These are phyloP conservation scores for Arachnomyces sp. DNA, from an alignment of 2,329 filamentous ascomycete genomes.

Conservation along the genomic window DNA sequence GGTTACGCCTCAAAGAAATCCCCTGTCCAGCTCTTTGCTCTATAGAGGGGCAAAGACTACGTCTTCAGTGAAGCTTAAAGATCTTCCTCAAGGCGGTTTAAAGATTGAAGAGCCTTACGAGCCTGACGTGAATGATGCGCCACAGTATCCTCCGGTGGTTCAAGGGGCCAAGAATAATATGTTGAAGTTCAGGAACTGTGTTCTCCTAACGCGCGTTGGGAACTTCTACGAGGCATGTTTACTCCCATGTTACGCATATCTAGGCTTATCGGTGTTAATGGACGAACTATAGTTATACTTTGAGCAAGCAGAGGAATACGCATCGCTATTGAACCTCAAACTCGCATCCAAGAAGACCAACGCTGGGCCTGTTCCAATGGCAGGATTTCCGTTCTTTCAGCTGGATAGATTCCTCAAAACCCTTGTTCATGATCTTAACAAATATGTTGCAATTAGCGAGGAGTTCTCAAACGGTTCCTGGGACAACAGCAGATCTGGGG, in stretches of 20 bases:
- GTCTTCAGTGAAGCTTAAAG: constrained; percentile 34
- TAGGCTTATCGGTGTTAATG: constrained; percentile 2
- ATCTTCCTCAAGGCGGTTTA: constrained; percentile 52
- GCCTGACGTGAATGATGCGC: constrained; percentile 39
- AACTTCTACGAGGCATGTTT: constrained; percentile 74
- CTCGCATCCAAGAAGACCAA: constrained; percentile 73
- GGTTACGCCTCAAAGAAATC: too few relatives aligned
- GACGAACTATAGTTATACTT: constrained; percentile 63
- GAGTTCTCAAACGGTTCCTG: constrained; percentile 72
- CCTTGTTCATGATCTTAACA: constrained; percentile 81
- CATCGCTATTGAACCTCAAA: constrained; percentile 79
- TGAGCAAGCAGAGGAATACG: constrained; percentile 85
- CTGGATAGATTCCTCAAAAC: constrained; percentile 88
- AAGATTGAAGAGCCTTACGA: constrained; percentile 35
- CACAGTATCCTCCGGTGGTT: constrained; percentile 76
- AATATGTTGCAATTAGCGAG: constrained; percentile 89
- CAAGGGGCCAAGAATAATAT: constrained; percentile 84
- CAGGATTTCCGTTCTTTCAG: constrained; percentile 89
- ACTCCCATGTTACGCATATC: background rate
- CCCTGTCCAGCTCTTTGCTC: constrained; percentile 7
- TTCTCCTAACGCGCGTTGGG: constrained; percentile 84
- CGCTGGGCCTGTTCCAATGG: constrained; percentile 76
- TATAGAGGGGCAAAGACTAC: constrained; percentile 30
- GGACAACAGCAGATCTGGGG: constrained; percentile 65
- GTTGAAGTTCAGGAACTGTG: constrained; percentile 81